Percentiles rank a stretch among this genome's conserved stretches.
phyloP scores from a whole-genome alignment of 331 rosid species.

The Quercus phellos region DNA sequence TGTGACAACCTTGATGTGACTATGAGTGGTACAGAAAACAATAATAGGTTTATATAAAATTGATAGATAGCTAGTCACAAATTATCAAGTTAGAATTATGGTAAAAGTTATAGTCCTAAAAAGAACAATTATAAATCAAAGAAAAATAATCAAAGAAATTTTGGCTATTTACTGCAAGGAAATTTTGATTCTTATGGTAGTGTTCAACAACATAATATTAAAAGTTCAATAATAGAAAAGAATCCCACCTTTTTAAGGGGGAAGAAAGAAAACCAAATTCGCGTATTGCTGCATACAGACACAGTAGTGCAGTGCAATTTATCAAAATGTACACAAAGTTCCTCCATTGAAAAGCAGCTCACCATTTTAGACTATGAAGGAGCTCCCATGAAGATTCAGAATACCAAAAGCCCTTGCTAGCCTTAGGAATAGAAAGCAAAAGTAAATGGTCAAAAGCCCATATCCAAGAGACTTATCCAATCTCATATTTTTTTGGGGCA shows the following conservation, averaged over 20 bases:
- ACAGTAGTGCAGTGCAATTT: not conserved
- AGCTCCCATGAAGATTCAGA: conserved; percentile 2
- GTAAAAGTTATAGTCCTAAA: too few relatives aligned
- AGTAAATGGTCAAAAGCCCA: conserved; percentile 59
- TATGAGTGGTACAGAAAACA: too few relatives aligned
- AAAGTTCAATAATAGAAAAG: not conserved
- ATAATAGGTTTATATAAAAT: too few relatives aligned
- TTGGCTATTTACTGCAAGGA: too few relatives aligned
- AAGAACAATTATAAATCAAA: too few relatives aligned
- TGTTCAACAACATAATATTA: not conserved
- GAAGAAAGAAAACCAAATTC: not conserved
- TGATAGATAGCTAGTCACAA: too few relatives aligned
- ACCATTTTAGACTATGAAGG: not conserved
- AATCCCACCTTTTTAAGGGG: not conserved
- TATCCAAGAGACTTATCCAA: conserved; percentile 61
- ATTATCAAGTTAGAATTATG: too few relatives aligned
- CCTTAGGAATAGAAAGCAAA: conserved; percentile 51
- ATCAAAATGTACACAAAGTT: not conserved
- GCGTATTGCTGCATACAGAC: not conserved
- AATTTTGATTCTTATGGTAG: too few relatives aligned
- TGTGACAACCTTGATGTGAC: too few relatives aligned
- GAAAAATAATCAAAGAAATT: too few relatives aligned
- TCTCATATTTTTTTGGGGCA: conserved; percentile 62
- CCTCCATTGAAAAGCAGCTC: not conserved
- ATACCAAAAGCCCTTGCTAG: conserved; percentile 39